Evolutionary conservation across 192 early-diverging fungal genomes (phyloP).

Genomic region (Coemansia javaensis): DNA sequence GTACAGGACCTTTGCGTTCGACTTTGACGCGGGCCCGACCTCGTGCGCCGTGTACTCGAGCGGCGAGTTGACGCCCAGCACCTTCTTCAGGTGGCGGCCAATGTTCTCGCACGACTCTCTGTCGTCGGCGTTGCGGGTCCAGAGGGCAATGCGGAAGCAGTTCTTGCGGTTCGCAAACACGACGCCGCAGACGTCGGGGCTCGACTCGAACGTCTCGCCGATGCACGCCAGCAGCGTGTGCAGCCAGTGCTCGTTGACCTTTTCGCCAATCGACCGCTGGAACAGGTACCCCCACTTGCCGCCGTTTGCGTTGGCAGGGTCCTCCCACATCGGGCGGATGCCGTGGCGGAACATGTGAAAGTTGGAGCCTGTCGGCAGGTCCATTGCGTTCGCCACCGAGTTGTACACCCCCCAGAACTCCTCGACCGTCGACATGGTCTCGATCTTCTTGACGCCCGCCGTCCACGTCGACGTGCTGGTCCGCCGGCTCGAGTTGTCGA

Average conservation of each 20-base stretch:
- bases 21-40: slow-evolving; percentile 29
- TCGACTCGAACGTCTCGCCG: slow-evolving; percentile 77
- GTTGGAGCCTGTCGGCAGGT: slow-evolving; percentile 74
- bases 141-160: slow-evolving; percentile 80
- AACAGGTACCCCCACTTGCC: slow-evolving; percentile 86
- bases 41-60: slow-evolving; percentile 60
- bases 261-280: slow-evolving; percentile 64
- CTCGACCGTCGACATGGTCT: slow-evolving; percentile 89
- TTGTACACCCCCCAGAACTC: slow-evolving; percentile 97
- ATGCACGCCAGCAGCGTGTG: slow-evolving; percentile 81
- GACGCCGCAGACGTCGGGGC: slow-evolving; percentile 80
- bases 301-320: slow-evolving; percentile 80
- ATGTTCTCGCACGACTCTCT: slow-evolving; percentile 34
- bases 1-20: slow-evolving; percentile 16
- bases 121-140: slow-evolving; percentile 59
- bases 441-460: slow-evolving; percentile 80
- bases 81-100: slow-evolving; percentile 57
- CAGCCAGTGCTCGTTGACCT: slow-evolving; percentile 82
- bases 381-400: slow-evolving; percentile 72
- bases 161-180: slow-evolving; percentile 82
- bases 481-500: slow-evolving; percentile 79
- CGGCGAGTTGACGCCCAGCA: slow-evolving; percentile 43
- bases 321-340: slow-evolving; percentile 93
- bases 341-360: slow-evolving; percentile 94
- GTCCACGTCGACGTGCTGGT: slow-evolving; percentile 75